phyloP scores from a whole-genome alignment of 2,329 filamentous ascomycete species.

The Cercospora sp. region DNA sequence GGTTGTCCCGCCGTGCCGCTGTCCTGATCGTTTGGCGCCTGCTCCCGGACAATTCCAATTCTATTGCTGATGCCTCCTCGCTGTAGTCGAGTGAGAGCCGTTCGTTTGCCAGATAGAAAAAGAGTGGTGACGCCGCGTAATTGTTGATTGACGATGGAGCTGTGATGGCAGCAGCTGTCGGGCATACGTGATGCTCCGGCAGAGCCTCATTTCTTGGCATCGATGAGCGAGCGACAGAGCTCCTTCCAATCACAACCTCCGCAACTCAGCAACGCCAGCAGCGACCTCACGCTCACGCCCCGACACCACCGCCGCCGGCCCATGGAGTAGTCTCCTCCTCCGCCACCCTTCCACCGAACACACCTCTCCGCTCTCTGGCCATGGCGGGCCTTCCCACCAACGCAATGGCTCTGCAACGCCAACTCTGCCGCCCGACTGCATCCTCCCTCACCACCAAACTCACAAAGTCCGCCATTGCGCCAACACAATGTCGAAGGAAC shows the following conservation, averaged over 20 bases:
- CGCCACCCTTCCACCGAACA: conserved; percentile 5
- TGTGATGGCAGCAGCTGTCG: not conserved
- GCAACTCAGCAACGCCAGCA: conserved; percentile 3
- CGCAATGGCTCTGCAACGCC: conserved; percentile 39
- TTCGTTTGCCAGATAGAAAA: not conserved
- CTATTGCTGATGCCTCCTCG: not conserved
- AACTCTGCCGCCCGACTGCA: conserved; percentile 37
- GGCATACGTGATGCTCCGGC: conserved; percentile 14
- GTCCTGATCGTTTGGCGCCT: not conserved
- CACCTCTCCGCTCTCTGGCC: conserved; percentile 28
- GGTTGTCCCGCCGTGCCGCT: not conserved
- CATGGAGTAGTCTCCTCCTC: conserved; percentile 23
- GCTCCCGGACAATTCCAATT: not conserved
- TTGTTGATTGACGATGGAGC: conserved; percentile 3
- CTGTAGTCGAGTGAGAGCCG: not conserved
- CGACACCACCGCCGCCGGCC: conserved; percentile 4
- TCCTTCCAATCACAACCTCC: conserved; percentile 12
- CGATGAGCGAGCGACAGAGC: not conserved
- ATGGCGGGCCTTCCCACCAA: conserved; percentile 37
- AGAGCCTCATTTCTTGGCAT: conserved; percentile 18
- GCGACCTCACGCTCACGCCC: not conserved
- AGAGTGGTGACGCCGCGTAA: not conserved
- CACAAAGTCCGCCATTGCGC: conserved; percentile 30
- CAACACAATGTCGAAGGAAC: conserved; percentile 40
- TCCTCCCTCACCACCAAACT: conserved; percentile 31